Evolutionary conservation across 2,329 filamentous ascomycete genomes (phyloP).

Genomic region (Ceratocystis huliohia): DNA sequence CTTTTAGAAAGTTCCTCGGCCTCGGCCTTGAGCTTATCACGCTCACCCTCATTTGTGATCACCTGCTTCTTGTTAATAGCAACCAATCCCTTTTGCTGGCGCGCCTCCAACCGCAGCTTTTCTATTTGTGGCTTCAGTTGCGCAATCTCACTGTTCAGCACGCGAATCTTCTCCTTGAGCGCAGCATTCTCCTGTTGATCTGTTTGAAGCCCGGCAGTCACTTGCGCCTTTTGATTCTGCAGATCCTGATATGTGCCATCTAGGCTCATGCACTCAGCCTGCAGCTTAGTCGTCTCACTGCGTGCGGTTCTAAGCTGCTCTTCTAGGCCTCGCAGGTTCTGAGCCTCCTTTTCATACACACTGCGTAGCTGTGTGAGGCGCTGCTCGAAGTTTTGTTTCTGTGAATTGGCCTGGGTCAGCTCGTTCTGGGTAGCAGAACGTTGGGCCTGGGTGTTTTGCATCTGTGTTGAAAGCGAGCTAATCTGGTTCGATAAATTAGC

Average conservation of each 20-base stretch:
- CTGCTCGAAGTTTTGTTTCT: conserved; percentile 88
- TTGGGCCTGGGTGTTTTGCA: conserved; percentile 82
- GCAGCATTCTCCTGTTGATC: conserved; percentile 80
- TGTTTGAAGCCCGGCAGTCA: conserved; percentile 59
- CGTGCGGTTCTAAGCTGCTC: conserved; percentile 66
- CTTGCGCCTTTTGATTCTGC: conserved; percentile 67
- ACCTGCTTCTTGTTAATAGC: conserved; percentile 99
- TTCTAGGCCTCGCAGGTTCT: conserved; percentile 71
- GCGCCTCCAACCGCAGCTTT: conserved; percentile 79
- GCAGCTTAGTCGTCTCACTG: conserved; percentile 70
- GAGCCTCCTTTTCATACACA: conserved; percentile 87
- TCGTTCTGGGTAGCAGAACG: conserved; percentile 68
- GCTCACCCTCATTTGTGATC: conserved; percentile 73
- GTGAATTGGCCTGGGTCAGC: conserved; percentile 63
- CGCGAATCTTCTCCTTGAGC: conserved; percentile 77
- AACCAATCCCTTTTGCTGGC: conserved; percentile 90
- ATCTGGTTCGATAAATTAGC: conserved; percentile 96
- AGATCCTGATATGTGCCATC: conserved; percentile 72
- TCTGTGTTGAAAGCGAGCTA: conserved; percentile 77
- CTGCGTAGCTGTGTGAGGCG: conserved; percentile 73
- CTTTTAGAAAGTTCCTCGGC: conserved; percentile 52
- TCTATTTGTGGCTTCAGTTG: conserved; percentile 84
- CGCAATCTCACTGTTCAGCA: conserved; percentile 67
- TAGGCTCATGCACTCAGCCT: conserved; percentile 69
- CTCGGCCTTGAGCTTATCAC: conserved; percentile 75